Evolutionary conservation across 1,284 basidiomycete genomes (phyloP).

Genomic region (Boletellus deceptivus): DNA sequence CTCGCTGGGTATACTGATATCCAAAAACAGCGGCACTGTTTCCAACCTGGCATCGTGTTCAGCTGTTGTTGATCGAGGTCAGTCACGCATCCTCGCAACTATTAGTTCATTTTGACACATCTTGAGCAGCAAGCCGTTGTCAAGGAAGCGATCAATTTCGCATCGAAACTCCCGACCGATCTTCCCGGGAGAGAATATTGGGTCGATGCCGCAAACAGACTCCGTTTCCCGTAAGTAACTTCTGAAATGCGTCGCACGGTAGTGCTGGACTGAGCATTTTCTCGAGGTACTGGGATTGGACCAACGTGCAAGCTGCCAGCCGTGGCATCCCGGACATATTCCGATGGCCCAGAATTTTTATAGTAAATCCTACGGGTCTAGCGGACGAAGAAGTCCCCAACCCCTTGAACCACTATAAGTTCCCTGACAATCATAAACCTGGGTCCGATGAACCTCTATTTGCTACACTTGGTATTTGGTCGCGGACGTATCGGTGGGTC

Average conservation of each 20-base stretch:
- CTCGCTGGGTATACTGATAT: not conserved
- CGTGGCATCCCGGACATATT: conserved; percentile 10
- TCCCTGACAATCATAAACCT: not conserved
- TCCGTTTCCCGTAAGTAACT: conserved; percentile 18
- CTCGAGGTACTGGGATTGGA: conserved; percentile 22
- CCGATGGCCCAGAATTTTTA: not conserved
- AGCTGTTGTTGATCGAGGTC: conserved; percentile 13
- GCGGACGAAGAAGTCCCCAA: not conserved
- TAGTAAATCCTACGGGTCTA: conserved; percentile 4
- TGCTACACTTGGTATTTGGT: conserved; percentile 1
- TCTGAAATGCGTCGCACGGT: too few species aligned
- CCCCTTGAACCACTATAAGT: conserved; percentile 20
- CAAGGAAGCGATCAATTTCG: conserved; percentile 1
- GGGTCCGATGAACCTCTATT: not conserved
- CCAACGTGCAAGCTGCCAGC: not conserved
- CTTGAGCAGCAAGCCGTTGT: conserved; percentile 18
- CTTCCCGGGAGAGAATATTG: not conserved
- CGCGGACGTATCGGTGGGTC: conserved; percentile 18
- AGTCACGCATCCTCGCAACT: not conserved
- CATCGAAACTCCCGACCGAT: too few species aligned
- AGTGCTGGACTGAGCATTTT: too few species aligned
- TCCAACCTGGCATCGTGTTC: conserved; percentile 20
- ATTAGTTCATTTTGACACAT: too few species aligned
- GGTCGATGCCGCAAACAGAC: not conserved
- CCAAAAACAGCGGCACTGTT: conserved; percentile 16